Conservation (phyloP, 208 protist genomes). For the Angomonas deanei region DNA sequence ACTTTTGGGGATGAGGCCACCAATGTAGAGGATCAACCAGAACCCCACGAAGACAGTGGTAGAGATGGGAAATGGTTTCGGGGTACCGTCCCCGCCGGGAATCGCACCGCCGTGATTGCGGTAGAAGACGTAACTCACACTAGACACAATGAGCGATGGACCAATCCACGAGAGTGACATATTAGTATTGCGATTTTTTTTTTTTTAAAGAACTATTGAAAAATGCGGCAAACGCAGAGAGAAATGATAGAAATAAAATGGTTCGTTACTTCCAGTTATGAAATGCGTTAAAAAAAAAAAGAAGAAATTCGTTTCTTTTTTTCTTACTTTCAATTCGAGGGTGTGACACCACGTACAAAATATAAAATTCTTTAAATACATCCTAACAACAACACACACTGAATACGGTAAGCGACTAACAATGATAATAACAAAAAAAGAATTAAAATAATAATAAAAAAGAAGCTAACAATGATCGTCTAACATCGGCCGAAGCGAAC, state of each 20-base stretch:
- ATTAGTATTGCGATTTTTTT: too few species aligned
- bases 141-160: constrained; percentile 17
- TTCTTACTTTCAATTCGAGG: too few species aligned
- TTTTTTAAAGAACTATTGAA: too few species aligned
- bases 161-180: constrained; percentile 8
- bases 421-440: neutral
- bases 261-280: neutral
- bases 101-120: constrained; percentile 15
- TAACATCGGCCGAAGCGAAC: neutral
- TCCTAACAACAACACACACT: constrained; percentile 7
- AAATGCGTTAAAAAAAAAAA: neutral
- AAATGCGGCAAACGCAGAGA: too few species aligned
- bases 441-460: neutral
- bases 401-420: neutral
- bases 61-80: neutral
- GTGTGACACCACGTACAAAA: too few species aligned
- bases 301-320: constrained; percentile 1
- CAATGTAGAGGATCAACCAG: constrained; percentile 20
- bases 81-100: neutral
- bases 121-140: constrained; percentile 23
- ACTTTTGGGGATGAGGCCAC: constrained; percentile 42
- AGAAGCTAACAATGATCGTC: constrained; percentile 8
- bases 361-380: too few species aligned
- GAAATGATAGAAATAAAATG: constrained; percentile 1
- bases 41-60: neutral